Evolutionary conservation across 1,139 yeast genomes (phyloP).

Genomic region (Cylindricascospora bacillispora): DNA sequence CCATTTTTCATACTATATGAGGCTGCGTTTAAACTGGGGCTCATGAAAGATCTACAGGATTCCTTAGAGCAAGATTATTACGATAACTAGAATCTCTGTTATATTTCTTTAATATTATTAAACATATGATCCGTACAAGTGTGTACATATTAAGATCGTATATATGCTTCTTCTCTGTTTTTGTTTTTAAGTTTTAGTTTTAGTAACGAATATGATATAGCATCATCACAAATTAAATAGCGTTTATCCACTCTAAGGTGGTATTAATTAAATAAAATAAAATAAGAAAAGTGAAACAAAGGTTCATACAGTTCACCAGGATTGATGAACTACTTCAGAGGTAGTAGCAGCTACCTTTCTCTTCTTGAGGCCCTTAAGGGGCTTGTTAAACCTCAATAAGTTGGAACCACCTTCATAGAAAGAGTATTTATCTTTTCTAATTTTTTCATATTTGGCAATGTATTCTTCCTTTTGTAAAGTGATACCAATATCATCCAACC

Average conservation of each 20-base stretch:
- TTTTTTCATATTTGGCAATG: conserved; percentile 60
- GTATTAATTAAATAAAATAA: too few species aligned
- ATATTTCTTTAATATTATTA: too few species aligned
- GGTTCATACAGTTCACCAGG: conserved; percentile 65
- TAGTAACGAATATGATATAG: too few species aligned
- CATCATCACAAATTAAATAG: too few species aligned
- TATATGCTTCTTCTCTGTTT: too few species aligned
- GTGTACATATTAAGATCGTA: too few species aligned
- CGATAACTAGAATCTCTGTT: background rate
- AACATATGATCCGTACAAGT: too few species aligned
- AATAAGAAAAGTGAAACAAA: too few species aligned
- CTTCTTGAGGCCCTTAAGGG: conserved; percentile 40
- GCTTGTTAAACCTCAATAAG: conserved; percentile 39
- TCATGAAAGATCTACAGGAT: conserved; percentile 39
- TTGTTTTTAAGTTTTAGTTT: too few species aligned
- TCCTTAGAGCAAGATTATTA: conserved; percentile 34
- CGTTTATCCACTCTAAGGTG: too few species aligned
- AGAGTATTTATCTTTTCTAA: conserved; percentile 68
- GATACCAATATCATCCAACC: conserved; percentile 92
- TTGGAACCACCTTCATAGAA: conserved; percentile 83
- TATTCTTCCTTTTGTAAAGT: conserved; percentile 79
- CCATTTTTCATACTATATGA: conserved; percentile 85
- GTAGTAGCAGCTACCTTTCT: conserved; percentile 33
- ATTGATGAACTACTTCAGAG: conserved; percentile 62
- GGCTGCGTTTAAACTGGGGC: conserved; percentile 54